Evolutionary conservation across 108 stramenopile genomes (phyloP).

Genomic region (Pseudonitzschia delicatissima): DNA sequence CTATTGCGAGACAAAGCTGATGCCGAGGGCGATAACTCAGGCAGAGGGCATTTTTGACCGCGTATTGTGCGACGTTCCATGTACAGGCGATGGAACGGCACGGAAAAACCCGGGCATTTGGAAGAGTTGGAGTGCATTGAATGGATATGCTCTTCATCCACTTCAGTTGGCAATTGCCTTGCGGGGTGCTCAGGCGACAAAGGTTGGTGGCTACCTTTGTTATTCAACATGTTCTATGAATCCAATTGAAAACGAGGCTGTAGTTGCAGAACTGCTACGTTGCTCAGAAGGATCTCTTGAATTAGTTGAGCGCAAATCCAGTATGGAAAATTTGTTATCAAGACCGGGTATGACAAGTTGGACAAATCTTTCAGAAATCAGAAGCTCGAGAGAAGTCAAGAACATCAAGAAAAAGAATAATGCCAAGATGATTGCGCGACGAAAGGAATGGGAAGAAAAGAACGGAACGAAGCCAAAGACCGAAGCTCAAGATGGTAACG

Average conservation of each 20-base stretch:
- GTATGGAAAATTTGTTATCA: constrained; percentile 70
- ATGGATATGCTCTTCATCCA: constrained; percentile 68
- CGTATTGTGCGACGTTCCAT: constrained; percentile 97
- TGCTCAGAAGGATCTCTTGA: constrained; percentile 74
- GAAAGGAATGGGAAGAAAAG: constrained; percentile 47
- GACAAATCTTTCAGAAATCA: constrained; percentile 79
- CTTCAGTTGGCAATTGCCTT: constrained; percentile 86
- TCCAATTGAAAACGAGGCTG: constrained; percentile 98
- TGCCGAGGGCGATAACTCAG: not conserved
- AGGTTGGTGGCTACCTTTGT: constrained; percentile 89
- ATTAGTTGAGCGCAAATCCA: constrained; percentile 73
- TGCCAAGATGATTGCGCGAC: constrained; percentile 61
- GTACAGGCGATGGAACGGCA: constrained; percentile 96
- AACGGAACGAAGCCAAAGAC: constrained; percentile 15
- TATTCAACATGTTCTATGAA: constrained; percentile 98
- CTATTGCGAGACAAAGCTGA: constrained; percentile 36
- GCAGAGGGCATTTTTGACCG: constrained; percentile 88
- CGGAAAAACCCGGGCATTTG: constrained; percentile 93
- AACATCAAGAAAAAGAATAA: constrained; percentile 70
- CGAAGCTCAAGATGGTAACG: not conserved
- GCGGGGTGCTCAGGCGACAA: constrained; percentile 77
- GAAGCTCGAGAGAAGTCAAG: constrained; percentile 47
- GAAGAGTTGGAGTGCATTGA: constrained; percentile 73
- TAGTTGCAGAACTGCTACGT: constrained; percentile 86
- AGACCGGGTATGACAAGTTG: constrained; percentile 87